Base-by-base conservation (phyloP, 306 rosid species). In the Pachyrhizus erosus region DNA sequence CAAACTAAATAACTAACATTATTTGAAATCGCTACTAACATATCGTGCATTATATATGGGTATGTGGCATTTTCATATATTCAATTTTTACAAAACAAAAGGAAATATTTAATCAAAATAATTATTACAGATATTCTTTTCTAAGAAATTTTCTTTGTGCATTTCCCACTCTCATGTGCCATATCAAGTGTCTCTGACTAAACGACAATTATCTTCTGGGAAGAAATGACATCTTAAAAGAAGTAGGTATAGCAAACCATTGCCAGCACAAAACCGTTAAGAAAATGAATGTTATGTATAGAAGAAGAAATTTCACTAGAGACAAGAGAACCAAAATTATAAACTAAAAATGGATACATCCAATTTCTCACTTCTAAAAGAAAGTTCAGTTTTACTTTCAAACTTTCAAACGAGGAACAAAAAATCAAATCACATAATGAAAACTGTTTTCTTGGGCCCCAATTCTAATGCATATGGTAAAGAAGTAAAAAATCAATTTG, bases 1-100 rank as follows among this genome's bases (percentile, higher is more conserved):
- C 80, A 60, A 84, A 68, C 51, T 39, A 12, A 23, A 45, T 55
- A 34, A 20, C 52, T 17, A 70, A 24, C 3, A 68, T 42, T n/a
- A 66, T 51, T 66, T 66, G 23, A 52, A 75, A 27, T 40, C 23
- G 3, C 33, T 68, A 39, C 11, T 60, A 60, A 40, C 31, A 60
- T 24, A 7, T 26, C 65, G 57, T 42, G 18, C 51, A 10, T 39
- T 39, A 67, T 67, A 67, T 57, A 45, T 1, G 40, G 33, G 55
- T 15, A 57, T 7, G 5, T 13, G 65, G 33, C 51, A 23, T 33
- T 72, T 80, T 73, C 67, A 58, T 20, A 70, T 13, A 57, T 46
- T 21, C 72, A 70, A 57, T 11, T 6, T 70, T 80, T 24, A 24
- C 8, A 55, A 17, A 55, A 6, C 2, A 45, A 37, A 37, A 26